Conservation (phyloP, 75 land plant genomes). For the Azolla pinnata region DNA sequence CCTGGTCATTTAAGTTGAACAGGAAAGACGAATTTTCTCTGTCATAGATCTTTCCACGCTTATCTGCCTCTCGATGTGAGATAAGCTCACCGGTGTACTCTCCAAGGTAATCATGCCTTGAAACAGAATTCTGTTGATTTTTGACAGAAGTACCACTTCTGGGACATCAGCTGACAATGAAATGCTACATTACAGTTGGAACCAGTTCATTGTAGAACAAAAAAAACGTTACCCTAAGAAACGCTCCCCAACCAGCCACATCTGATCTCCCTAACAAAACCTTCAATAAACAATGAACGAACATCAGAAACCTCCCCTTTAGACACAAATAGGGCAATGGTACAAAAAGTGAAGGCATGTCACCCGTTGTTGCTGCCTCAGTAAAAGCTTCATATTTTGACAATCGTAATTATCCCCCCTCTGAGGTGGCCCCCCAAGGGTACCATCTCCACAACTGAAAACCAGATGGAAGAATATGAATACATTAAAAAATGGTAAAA, state of each 20-base stretch:
- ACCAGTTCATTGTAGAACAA: background rate
- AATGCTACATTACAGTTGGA: too few species aligned
- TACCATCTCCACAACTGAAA: constrained; percentile 94
- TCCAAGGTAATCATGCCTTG: constrained; percentile 89
- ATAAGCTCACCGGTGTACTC: constrained; percentile 98
- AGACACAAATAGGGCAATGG: background rate
- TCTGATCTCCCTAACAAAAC: constrained; percentile 94
- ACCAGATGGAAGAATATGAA: constrained; percentile 3
- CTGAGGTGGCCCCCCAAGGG: constrained; percentile 62
- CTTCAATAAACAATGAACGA: constrained; percentile 24
- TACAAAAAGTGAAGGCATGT: background rate
- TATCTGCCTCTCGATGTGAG: constrained; percentile 95
- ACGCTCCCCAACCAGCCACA: constrained; percentile 99
- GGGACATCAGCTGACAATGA: too few species aligned
- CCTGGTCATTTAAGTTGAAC: constrained; percentile 97
- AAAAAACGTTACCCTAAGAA: constrained; percentile 59
- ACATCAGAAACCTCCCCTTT: background rate
- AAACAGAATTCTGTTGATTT: constrained; percentile 67
- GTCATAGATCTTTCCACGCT: constrained; percentile 97
- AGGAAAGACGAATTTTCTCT: constrained; percentile 95
- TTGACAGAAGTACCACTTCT: background rate
- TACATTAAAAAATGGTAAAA: constrained; percentile 3
- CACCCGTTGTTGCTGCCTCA: constrained; percentile 97
- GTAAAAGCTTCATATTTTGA: constrained; percentile 95
- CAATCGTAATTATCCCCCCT: constrained; percentile 88